Conservation (phyloP, 805 yeast genomes). For the Kodamaea jinghongensis region DNA sequence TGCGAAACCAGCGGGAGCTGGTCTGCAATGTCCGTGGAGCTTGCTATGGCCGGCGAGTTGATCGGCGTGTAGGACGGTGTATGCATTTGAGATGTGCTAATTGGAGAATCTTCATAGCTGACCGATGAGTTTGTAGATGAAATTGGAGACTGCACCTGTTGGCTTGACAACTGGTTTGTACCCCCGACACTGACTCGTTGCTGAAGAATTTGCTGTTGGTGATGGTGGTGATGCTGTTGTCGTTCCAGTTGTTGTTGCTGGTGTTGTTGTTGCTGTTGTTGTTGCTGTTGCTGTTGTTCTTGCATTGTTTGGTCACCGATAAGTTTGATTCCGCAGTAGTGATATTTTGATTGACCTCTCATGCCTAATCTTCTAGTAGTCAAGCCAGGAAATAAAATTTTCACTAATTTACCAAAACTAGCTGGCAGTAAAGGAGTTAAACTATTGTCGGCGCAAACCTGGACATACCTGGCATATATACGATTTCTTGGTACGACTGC, state of each 20-base stretch:
- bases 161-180: slow-evolving; percentile 1
- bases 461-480: slow-evolving; percentile 41
- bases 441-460: slow-evolving; percentile 35
- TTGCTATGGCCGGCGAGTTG: slow-evolving; percentile 17
- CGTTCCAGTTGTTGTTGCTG: slow-evolving; percentile 1
- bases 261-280: slow-evolving; percentile 4
- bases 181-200: no score
- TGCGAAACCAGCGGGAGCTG: slow-evolving; percentile 17
- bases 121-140: slow-evolving; percentile 15
- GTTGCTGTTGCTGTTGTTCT: slow-evolving; percentile 12
- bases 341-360: slow-evolving; percentile 80
- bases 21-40: slow-evolving; percentile 15
- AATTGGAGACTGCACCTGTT: slow-evolving; percentile 12
- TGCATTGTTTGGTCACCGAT: slow-evolving; percentile 30
- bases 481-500: slow-evolving; percentile 44
- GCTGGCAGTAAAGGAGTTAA: slow-evolving; percentile 71
- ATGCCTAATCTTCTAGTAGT: slow-evolving; percentile 78
- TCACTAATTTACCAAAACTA: slow-evolving; percentile 61
- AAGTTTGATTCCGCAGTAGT: slow-evolving; percentile 72
- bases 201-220: slow-evolving; percentile 1
- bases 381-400: slow-evolving; percentile 60
- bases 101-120: slow-evolving; percentile 18
- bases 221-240: slow-evolving; percentile 4
- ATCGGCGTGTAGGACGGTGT: slow-evolving; percentile 19
- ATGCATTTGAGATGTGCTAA: slow-evolving; percentile 14